These are phyloP conservation scores for Pontederia crassipes DNA, from an alignment of 176 grass and related monocot species.

Conservation along the genomic window DNA sequence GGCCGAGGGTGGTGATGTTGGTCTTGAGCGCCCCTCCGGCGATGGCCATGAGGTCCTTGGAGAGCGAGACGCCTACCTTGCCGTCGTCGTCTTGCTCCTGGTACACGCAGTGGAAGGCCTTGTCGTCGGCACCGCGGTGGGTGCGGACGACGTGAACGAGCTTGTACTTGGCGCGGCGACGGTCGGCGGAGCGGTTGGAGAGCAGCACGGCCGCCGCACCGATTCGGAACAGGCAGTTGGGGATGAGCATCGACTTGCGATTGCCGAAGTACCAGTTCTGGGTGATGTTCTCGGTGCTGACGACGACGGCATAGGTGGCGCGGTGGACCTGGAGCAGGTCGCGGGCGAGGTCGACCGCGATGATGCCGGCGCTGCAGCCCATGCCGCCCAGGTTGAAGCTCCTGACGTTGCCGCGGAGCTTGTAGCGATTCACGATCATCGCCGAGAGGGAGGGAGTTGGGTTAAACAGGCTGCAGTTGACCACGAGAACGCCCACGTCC, in stretches of 20 bases:
- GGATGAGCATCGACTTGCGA: slow-evolving; percentile 38
- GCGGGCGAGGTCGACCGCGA: slow-evolving; percentile 29
- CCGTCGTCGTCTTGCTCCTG: slow-evolving; percentile 42
- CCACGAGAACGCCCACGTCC: slow-evolving; percentile 35
- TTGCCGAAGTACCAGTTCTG: slow-evolving; percentile 49
- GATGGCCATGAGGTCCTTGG: slow-evolving; percentile 50
- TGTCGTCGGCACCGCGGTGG: slow-evolving; percentile 28
- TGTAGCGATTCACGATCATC: slow-evolving; percentile 51
- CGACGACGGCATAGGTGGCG: slow-evolving; percentile 33
- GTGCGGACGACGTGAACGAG: slow-evolving; percentile 45
- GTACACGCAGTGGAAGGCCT: slow-evolving; percentile 36
- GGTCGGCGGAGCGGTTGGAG: slow-evolving; percentile 19
- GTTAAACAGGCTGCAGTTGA: slow-evolving; percentile 51
- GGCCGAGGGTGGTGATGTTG: slow-evolving; percentile 45
- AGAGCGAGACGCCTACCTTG: slow-evolving; percentile 29
- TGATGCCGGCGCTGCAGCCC: slow-evolving; percentile 50
- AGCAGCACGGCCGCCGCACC: slow-evolving; percentile 36
- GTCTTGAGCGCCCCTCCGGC: slow-evolving; percentile 40
- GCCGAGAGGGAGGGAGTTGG: slow-evolving; percentile 40
- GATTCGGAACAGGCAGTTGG: slow-evolving; percentile 43
- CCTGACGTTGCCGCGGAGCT: slow-evolving; percentile 35
- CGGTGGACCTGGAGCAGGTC: slow-evolving; percentile 35
- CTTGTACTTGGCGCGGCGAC: slow-evolving; percentile 29
- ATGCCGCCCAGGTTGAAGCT: slow-evolving; percentile 45
- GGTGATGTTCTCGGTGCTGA: slow-evolving; percentile 49